These are phyloP conservation scores for Mycena galericulata DNA, from an alignment of 768 basidiomycete genomes.

Conservation along the genomic window DNA sequence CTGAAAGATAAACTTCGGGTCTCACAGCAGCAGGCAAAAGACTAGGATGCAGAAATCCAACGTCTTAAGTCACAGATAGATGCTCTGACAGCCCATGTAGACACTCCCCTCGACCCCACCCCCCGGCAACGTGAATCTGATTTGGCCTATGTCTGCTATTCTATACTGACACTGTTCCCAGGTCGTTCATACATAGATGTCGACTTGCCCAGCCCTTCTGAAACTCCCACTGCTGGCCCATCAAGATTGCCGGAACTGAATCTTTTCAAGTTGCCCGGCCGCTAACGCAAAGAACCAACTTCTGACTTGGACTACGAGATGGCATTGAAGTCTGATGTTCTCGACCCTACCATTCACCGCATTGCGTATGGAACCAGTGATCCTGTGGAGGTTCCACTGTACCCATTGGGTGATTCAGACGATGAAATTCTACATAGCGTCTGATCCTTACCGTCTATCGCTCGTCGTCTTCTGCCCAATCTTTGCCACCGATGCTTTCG, in stretches of 20 bases:
- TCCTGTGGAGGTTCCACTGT: too few species aligned
- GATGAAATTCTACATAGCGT: too few species aligned
- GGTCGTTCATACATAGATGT: not conserved
- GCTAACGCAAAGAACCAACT: not conserved
- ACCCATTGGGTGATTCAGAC: too few species aligned
- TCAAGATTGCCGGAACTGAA: not conserved
- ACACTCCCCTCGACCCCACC: not conserved
- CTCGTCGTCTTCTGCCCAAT: too few species aligned
- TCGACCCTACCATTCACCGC: not conserved
- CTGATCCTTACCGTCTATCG: too few species aligned
- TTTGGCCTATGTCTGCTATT: not conserved
- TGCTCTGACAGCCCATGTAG: not conserved
- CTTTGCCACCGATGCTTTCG: conserved; percentile 8
- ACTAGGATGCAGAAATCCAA: not conserved
- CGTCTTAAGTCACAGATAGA: not conserved
- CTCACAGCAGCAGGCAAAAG: not conserved
- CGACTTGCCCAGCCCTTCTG: not conserved
- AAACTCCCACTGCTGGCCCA: not conserved
- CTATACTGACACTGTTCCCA: not conserved
- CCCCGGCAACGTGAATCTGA: not conserved
- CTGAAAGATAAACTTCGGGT: not conserved
- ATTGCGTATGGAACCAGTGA: too few species aligned
- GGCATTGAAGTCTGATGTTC: not conserved
- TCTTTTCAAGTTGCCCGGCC: not conserved
- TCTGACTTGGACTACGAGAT: not conserved